These are phyloP conservation scores for Cryptosporidium felis DNA, from an alignment of 169 alveolate genomes.

Conservation along the genomic window DNA sequence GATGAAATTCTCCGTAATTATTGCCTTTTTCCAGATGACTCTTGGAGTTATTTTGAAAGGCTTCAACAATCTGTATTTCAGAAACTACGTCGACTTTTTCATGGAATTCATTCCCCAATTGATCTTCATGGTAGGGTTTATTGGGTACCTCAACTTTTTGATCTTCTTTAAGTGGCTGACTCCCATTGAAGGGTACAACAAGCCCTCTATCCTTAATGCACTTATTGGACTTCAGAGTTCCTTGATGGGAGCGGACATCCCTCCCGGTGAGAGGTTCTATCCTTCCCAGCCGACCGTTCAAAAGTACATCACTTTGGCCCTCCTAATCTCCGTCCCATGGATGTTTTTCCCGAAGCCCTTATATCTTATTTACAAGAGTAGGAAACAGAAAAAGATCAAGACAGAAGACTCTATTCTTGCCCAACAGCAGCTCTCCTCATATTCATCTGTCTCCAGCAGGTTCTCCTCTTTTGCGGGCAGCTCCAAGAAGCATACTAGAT, in stretches of 20 bases:
- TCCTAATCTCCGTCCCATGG: conserved; percentile 90
- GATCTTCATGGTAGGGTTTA: conserved; percentile 89
- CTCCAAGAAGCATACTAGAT: conserved; percentile 1
- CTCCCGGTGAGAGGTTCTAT: conserved; percentile 79
- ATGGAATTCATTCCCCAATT: conserved; percentile 98
- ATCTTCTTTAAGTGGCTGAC: conserved; percentile 94
- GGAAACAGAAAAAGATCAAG: conserved; percentile 65
- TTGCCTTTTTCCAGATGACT: conserved; percentile 92
- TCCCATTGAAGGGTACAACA: conserved; percentile 83
- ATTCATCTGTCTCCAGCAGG: conserved; percentile 40
- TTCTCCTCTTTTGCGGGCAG: conserved; percentile 4
- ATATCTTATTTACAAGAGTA: conserved; percentile 72
- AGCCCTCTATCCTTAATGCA: conserved; percentile 95
- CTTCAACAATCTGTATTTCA: conserved; percentile 89
- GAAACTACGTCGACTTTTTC: conserved; percentile 88
- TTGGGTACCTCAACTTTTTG: conserved; percentile 95
- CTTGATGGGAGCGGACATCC: conserved; percentile 77
- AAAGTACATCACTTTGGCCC: conserved; percentile 80
- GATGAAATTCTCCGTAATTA: conserved; percentile 97
- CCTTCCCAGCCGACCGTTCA: conserved; percentile 83
- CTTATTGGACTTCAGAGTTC: conserved; percentile 92
- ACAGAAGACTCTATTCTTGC: neutral
- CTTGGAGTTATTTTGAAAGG: conserved; percentile 94
- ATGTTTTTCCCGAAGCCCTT: conserved; percentile 96
- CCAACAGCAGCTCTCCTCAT: conserved; percentile 31